Conservation (phyloP, 169 alveolate genomes). For the Babesia ovis region DNA sequence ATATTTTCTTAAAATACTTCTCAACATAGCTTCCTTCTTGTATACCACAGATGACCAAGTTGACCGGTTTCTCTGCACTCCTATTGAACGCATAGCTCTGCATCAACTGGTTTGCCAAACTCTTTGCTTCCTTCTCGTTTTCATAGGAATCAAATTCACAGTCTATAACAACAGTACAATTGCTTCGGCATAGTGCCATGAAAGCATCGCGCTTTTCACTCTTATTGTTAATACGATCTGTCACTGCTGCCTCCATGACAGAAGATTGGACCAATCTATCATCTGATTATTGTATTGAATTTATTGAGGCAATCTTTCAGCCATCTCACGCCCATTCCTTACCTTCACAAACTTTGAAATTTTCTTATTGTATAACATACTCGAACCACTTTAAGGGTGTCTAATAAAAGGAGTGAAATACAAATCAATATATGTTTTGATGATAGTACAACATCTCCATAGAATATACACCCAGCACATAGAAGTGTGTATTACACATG, state of each 20-base stretch:
- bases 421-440: too few species aligned
- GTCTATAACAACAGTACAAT: slow-evolving; percentile 60
- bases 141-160: slow-evolving; percentile 62
- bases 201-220: slow-evolving; percentile 2
- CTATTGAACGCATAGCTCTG: slow-evolving; percentile 62
- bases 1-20: slow-evolving; percentile 42
- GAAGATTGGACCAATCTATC: too few species aligned
- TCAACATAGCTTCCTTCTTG: slow-evolving; percentile 48
- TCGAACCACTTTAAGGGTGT: too few species aligned
- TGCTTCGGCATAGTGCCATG: slow-evolving; percentile 19
- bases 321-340: too few species aligned
- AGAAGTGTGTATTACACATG: too few species aligned
- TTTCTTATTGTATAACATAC: too few species aligned
- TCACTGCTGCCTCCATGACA: not conserved
- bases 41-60: slow-evolving; percentile 61
- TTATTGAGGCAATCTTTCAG: too few species aligned
- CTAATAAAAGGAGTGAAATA: too few species aligned
- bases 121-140: slow-evolving; percentile 62
- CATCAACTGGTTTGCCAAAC: slow-evolving; percentile 68
- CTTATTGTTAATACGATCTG: not conserved
- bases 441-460: too few species aligned
- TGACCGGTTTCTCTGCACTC: slow-evolving; percentile 59
- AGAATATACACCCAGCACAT: too few species aligned
- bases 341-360: too few species aligned
- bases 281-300: too few species aligned